phyloP scores from a whole-genome alignment of 306 rosid genomes.

The Castanea sativa region DNA sequence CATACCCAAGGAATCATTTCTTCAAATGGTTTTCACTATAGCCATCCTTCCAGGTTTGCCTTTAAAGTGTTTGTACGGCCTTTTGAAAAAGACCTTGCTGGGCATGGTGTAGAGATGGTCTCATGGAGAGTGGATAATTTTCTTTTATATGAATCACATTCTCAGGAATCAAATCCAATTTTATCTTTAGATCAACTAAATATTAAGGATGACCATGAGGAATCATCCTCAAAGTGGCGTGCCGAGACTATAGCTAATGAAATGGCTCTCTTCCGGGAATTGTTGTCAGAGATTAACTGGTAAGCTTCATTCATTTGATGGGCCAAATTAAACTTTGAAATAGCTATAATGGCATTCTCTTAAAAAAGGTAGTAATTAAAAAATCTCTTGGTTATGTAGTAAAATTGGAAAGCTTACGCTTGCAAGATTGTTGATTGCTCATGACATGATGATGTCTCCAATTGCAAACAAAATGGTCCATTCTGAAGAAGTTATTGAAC shows the following conservation, averaged over 20 bases:
- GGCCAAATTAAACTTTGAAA: constrained; percentile 10
- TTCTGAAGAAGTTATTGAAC: constrained; percentile 62
- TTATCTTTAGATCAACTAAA: constrained; percentile 30
- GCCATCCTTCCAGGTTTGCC: constrained; percentile 43
- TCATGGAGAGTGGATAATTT: constrained; percentile 63
- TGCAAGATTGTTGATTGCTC: constrained; percentile 82
- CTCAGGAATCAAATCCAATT: constrained; percentile 40
- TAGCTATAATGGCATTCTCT: not conserved
- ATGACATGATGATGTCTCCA: constrained; percentile 48
- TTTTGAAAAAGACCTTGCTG: constrained; percentile 32
- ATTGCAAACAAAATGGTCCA: constrained; percentile 37
- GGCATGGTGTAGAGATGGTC: constrained; percentile 31
- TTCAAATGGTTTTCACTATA: constrained; percentile 46
- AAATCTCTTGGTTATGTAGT: constrained; percentile 37
- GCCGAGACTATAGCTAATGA: constrained; percentile 60
- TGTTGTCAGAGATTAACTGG: constrained; percentile 67
- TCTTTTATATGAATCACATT: constrained; percentile 26
- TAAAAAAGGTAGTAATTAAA: not conserved
- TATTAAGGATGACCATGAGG: constrained; percentile 33
- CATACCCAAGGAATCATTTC: constrained; percentile 63
- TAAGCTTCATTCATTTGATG: constrained; percentile 27
- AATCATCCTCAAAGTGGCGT: constrained; percentile 49
- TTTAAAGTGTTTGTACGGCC: constrained; percentile 48
- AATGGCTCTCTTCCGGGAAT: constrained; percentile 55
- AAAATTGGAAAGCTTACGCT: constrained; percentile 90